Conservation (phyloP, 106 monocot species). For the Apostasia shenzhenica region DNA sequence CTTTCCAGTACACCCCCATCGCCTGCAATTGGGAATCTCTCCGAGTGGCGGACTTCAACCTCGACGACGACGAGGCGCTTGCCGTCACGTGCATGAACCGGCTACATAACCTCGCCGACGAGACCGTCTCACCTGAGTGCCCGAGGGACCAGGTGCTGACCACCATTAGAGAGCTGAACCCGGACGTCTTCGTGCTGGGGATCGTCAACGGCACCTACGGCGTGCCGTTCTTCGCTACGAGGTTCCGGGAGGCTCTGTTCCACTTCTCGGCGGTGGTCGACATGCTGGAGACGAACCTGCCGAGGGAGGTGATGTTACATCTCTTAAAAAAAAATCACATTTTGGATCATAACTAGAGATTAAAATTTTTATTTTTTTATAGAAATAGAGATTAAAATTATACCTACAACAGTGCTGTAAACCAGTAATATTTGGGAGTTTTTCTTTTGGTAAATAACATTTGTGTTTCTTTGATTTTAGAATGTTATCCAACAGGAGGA, state of each 20-base stretch:
- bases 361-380: too few species aligned
- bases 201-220: conserved; percentile 37
- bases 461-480: too few species aligned
- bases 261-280: conserved; percentile 45
- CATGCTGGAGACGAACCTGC: conserved; percentile 37
- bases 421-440: too few species aligned
- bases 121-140: conserved; percentile 26
- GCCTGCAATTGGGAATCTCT: conserved; percentile 32
- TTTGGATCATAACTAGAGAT: too few species aligned
- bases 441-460: too few species aligned
- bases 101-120: conserved; percentile 19
- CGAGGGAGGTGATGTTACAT: conserved; percentile 6
- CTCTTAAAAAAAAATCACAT: too few species aligned
- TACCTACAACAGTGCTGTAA: too few species aligned
- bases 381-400: too few species aligned
- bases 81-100: conserved; percentile 23
- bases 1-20: conserved; percentile 31
- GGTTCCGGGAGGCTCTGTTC: conserved; percentile 42
- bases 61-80: conserved; percentile 24
- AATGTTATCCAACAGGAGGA: conserved; percentile 23
- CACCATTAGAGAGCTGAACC: conserved; percentile 22
- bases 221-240: conserved; percentile 36
- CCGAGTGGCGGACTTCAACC: conserved; percentile 22
- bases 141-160: conserved; percentile 28
- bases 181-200: conserved; percentile 34